These are phyloP conservation scores for Tetrahymena elliotti DNA, from an alignment of 73 alveolate genomes.

Conservation along the genomic window DNA sequence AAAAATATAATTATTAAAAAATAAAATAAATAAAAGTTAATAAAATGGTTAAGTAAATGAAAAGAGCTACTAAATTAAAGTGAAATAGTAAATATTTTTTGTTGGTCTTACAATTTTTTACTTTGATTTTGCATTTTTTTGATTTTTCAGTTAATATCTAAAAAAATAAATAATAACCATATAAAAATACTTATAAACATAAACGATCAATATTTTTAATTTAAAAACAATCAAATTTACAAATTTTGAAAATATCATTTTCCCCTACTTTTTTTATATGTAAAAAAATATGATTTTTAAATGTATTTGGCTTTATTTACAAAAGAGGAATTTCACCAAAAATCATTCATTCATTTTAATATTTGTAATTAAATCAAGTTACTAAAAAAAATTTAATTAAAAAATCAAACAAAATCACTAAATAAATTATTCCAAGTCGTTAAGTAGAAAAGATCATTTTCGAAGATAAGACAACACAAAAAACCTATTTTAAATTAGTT, in stretches of 20 bases:
- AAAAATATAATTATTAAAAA: no score
- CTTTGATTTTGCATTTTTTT: neutral
- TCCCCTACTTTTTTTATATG: neutral
- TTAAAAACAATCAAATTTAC: neutral
- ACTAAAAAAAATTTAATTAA: neutral
- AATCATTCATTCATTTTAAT: neutral
- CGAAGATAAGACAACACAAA: neutral
- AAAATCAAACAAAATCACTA: neutral
- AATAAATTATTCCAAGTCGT: neutral
- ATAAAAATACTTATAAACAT: neutral
- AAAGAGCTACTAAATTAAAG: neutral
- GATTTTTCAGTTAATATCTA: neutral
- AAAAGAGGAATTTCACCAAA: neutral
- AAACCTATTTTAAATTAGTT: no score
- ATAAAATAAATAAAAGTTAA: no score
- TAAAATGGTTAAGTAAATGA: no score
- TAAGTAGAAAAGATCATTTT: neutral
- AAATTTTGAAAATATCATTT: neutral
- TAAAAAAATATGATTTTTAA: neutral
- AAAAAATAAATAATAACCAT: neutral
- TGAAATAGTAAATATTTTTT: neutral
- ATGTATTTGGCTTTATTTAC: neutral
- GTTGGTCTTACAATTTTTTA: neutral
- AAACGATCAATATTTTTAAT: neutral
- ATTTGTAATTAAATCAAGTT: neutral